These are phyloP conservation scores for Globisporangium camurandrum DNA, from an alignment of 352 stramenopile genomes.

Conservation along the genomic window DNA sequence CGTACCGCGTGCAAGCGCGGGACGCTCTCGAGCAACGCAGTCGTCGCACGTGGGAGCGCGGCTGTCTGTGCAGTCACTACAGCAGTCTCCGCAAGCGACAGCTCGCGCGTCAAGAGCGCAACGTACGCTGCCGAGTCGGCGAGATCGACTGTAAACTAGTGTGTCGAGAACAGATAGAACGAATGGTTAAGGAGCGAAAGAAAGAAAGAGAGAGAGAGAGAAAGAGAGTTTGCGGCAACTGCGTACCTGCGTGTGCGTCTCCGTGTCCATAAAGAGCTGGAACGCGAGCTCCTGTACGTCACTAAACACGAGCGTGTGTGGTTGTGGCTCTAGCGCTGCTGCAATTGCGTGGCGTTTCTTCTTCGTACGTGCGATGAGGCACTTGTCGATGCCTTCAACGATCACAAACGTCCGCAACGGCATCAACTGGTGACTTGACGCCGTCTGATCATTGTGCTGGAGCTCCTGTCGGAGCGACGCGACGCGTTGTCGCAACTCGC, in stretches of 20 bases:
- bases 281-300: slow-evolving; percentile 58
- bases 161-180: no score
- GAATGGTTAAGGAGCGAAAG: background rate
- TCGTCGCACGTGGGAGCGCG: background rate
- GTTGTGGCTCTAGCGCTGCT: slow-evolving; percentile 28
- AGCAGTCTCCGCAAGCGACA: background rate
- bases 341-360: slow-evolving; percentile 22
- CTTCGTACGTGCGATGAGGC: slow-evolving; percentile 45
- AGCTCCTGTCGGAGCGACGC: slow-evolving; percentile 19
- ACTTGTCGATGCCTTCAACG: slow-evolving; percentile 52
- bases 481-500: slow-evolving; percentile 22
- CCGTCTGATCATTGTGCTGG: no score
- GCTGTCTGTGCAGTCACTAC: background rate
- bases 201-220: background rate
- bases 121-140: slow-evolving; percentile 29
- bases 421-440: no score
- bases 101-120: background rate
- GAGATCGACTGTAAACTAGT: slow-evolving; percentile 43
- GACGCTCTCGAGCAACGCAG: background rate
- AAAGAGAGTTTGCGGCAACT: background rate
- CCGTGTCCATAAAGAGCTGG: slow-evolving; percentile 57
- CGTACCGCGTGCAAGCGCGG: slow-evolving; percentile 21
- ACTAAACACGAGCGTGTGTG: slow-evolving; percentile 27
- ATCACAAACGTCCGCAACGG: slow-evolving; percentile 48
- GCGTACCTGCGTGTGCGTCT: slow-evolving; percentile 39